A percentile compares a stretch with the other conserved stretches of the same genome.
Conservation (phyloP, 129 eudicot genomes). For the Flaveria robusta region DNA sequence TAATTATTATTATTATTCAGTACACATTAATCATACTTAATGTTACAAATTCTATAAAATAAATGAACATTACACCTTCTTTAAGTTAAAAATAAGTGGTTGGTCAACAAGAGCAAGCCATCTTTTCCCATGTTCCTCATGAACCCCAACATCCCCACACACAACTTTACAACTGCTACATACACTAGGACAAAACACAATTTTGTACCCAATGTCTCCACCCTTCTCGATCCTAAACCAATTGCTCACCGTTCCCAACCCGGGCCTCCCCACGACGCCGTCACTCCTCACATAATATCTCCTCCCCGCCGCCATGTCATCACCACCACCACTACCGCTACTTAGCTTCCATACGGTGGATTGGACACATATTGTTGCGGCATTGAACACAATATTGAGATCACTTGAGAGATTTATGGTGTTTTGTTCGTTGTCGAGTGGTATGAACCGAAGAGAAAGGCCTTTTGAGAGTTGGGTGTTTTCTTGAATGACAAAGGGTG, state of each 20-base stretch:
- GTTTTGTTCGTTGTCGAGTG: conserved; percentile 44
- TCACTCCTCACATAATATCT: conserved; percentile 57
- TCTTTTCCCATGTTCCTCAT: conserved; percentile 53
- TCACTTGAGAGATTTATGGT: conserved; percentile 49
- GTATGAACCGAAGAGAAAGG: conserved; percentile 49
- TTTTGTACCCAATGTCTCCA: conserved; percentile 53
- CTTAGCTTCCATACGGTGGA: conserved; percentile 66
- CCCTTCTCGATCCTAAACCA: conserved; percentile 74
- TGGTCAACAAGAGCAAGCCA: conserved; percentile 68
- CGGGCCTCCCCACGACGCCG: conserved; percentile 64
- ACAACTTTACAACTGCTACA: conserved; percentile 57
- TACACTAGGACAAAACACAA: conserved; percentile 77
- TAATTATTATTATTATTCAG: not conserved
- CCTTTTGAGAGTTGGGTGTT: conserved; percentile 47
- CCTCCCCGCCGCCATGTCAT: conserved; percentile 36
- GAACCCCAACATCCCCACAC: conserved; percentile 76
- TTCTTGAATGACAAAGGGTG: conserved; percentile 62
- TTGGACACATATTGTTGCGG: conserved; percentile 67
- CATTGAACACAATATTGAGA: conserved; percentile 64
- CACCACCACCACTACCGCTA: conserved; percentile 17
- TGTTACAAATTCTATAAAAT: not conserved
- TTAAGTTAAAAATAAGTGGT: conserved; percentile 56
- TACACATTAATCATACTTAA: not conserved
- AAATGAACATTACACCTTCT: conserved; percentile 35
- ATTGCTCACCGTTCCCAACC: conserved; percentile 53